These are phyloP conservation scores for Fusarium sublunatum DNA, from an alignment of 2,329 filamentous ascomycete genomes.

Conservation along the genomic window DNA sequence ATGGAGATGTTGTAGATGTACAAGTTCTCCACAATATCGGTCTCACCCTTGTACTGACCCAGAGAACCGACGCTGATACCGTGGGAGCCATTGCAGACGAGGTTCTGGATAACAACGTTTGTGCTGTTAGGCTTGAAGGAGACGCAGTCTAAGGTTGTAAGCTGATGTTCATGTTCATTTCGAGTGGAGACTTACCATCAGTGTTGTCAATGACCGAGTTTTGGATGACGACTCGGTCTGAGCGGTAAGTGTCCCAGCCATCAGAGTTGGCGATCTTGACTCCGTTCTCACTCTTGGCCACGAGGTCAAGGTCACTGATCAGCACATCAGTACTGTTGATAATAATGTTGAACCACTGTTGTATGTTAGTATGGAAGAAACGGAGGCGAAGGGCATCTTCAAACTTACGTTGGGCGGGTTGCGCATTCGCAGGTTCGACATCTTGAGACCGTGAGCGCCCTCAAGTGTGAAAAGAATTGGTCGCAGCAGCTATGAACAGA, in stretches of 20 bases:
- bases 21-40: conserved; percentile 76
- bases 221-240: conserved; percentile 71
- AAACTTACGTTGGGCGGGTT: conserved; percentile 59
- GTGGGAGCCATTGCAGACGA: conserved; percentile 76
- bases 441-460: conserved; percentile 60
- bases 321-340: conserved; percentile 73
- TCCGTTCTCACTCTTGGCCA: conserved; percentile 52
- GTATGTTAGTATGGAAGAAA: background rate
- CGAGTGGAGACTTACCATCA: conserved; percentile 22
- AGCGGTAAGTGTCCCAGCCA: conserved; percentile 73
- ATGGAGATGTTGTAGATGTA: conserved; percentile 71
- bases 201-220: conserved; percentile 64
- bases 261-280: conserved; percentile 66
- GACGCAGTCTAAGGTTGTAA: conserved; percentile 65
- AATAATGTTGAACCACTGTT: conserved; percentile 64
- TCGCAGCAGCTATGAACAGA: conserved; percentile 26
- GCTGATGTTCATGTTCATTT: accelerated
- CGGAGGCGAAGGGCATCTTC: accelerated
- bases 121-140: conserved; percentile 81
- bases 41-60: conserved; percentile 72
- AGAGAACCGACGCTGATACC: conserved; percentile 79
- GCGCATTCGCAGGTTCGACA: conserved; percentile 69
- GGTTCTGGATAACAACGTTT: conserved; percentile 73
- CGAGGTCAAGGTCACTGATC: conserved; percentile 71
- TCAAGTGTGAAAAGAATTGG: conserved; percentile 43